Evolutionary conservation across 106 monocot species (phyloP).

Genomic region (Dioscorea dumetorum): DNA sequence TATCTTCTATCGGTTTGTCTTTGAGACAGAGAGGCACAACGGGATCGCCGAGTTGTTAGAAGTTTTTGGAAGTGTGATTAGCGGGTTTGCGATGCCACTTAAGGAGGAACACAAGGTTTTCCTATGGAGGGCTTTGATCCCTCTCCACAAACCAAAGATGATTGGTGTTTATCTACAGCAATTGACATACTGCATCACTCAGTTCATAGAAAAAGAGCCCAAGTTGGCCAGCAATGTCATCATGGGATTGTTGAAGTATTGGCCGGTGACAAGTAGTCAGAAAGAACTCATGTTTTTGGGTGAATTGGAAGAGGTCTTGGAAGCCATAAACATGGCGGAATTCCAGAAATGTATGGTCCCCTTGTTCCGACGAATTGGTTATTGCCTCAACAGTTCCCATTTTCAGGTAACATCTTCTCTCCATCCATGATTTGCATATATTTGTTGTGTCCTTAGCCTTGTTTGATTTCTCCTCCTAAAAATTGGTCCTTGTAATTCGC

Average conservation of each 20-base stretch:
- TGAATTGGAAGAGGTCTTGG: constrained; percentile 52
- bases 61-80: constrained; percentile 51
- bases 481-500: no score
- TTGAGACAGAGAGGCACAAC: constrained; percentile 45
- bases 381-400: constrained; percentile 51
- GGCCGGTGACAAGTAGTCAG: constrained; percentile 55
- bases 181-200: constrained; percentile 40
- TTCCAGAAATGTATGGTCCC: constrained; percentile 55
- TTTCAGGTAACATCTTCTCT: constrained; percentile 29
- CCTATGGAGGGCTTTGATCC: constrained; percentile 35
- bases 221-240: constrained; percentile 36
- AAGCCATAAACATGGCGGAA: constrained; percentile 29
- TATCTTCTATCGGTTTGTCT: constrained; percentile 44
- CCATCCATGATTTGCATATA: no score
- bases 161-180: constrained; percentile 40
- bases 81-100: constrained; percentile 51
- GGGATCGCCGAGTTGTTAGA: constrained; percentile 54
- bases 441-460: no score
- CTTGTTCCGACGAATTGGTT: constrained; percentile 33
- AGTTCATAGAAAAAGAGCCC: constrained; percentile 54
- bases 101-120: constrained; percentile 64
- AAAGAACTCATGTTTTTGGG: constrained; percentile 57
- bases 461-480: no score
- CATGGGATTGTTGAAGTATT: constrained; percentile 52
- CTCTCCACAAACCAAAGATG: constrained; percentile 42